Evolutionary conservation across 2,329 filamentous ascomycete species (phyloP).

Genomic region (Fusarium hainanense): DNA sequence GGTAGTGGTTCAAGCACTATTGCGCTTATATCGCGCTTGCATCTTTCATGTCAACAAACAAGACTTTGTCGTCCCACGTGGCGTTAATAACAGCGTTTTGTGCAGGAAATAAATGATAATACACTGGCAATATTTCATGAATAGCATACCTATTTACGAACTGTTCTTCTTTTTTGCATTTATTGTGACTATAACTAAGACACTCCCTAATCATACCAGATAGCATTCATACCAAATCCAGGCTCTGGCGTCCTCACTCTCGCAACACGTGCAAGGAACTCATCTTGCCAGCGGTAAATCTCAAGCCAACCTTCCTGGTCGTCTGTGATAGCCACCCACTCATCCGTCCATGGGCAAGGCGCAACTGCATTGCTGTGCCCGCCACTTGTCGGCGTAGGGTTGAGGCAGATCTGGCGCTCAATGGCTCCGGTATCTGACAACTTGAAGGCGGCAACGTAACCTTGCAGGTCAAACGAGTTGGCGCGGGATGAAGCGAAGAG

Average conservation of each 20-base stretch:
- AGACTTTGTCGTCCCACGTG: neutral
- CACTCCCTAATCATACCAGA: slow-evolving; percentile 77
- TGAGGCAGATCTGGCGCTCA: slow-evolving; percentile 81
- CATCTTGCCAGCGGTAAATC: slow-evolving; percentile 87
- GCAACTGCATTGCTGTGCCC: slow-evolving; percentile 90
- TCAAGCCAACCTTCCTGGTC: slow-evolving; percentile 89
- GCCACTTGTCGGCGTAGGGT: slow-evolving; percentile 86
- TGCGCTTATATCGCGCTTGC: neutral
- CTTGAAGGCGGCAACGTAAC: slow-evolving; percentile 85
- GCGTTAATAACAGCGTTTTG: slow-evolving; percentile 5
- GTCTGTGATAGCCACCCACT: slow-evolving; percentile 90
- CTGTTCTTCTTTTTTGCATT: neutral
- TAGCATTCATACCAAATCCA: slow-evolving; percentile 97
- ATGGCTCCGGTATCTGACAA: slow-evolving; percentile 76
- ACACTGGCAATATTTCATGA: neutral
- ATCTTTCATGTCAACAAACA: neutral
- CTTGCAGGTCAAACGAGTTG: slow-evolving; percentile 79
- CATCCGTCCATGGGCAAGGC: slow-evolving; percentile 84
- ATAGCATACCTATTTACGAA: neutral
- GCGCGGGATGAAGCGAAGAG: slow-evolving; percentile 87
- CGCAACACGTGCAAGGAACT: slow-evolving; percentile 82
- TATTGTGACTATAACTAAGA: neutral
- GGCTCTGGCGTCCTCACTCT: slow-evolving; percentile 82
- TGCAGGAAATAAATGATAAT: slow-evolving; percentile 14
- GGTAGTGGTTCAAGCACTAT: neutral